Evolutionary conservation across 139 green algal genomes (phyloP), one percentile per base, ranked within the genome.

Genomic region (Edaphochlamys debaryana): DNA sequence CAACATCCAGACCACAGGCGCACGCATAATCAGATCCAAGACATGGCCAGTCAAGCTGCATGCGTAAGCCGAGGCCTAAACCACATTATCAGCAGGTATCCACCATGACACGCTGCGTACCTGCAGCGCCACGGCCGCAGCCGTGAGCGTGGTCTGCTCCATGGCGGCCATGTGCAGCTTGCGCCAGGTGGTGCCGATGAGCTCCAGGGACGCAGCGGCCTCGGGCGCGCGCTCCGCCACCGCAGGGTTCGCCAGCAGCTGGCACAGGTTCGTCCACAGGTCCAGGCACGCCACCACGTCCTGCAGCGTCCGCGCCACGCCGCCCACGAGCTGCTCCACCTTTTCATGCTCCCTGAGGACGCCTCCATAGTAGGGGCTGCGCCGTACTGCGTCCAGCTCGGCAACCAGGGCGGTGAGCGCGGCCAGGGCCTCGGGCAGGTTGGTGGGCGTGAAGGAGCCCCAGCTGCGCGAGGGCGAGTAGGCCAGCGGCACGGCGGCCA

Each of bases 401-500:
- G 41, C 32, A 1, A 79, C 67, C 41, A 87, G 40, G 19, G 45
- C 62, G 23, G 6, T 36, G 42, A 90, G 60, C 30, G 80, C 60
- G 23, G 60, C 69, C 62, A 90, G 42, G n/a, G 84, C 79, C 71
- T 89, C 85, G 20, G 64, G 32, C 52, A 69, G 34, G 85, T 89
- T 89, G 41, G 66, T 84, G 54, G 83, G 79, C 36, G 79, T 69
- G 67, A 89, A 89, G 41, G 79, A 84, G 41, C 80, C 80, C 48
- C 58, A 79, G 38, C 36, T 79, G 69, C 84, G 84, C 23, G 70
- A 17, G 20, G 32, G 2, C 20, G 68, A 69, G 78, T 82, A 88
- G 40, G 62, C 42, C 22, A 88, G 58, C 45, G 67, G 48, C 15
- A 79, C 41, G 50, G 42, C 27, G 15, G 48, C 3, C 69, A 88